A percentile compares a stretch with the other conserved stretches of the same genome.
Conservation (phyloP, 371 early-diverging fungal species). For the Nematocida ironsii region DNA sequence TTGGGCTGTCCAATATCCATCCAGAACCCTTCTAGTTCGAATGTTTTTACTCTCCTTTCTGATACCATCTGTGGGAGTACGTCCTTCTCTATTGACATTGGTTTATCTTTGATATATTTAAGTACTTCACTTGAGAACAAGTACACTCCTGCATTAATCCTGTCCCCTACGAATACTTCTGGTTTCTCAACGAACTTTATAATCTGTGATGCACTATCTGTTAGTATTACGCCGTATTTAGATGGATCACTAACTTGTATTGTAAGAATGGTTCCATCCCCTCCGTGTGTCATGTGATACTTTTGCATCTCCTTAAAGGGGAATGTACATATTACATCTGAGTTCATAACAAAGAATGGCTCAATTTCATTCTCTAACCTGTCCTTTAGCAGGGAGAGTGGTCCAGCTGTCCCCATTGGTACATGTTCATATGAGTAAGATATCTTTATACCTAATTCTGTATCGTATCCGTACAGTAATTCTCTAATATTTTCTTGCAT, state of each 20-base stretch:
- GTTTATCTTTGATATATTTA: slow-evolving; percentile 77
- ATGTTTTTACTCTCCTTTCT: slow-evolving; percentile 78
- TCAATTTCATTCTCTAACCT: slow-evolving; percentile 77
- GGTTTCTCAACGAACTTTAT: slow-evolving; percentile 97
- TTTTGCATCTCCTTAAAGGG: slow-evolving; percentile 81
- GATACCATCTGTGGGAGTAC: slow-evolving; percentile 87
- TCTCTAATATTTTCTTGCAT: slow-evolving; percentile 78
- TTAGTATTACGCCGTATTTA: slow-evolving; percentile 90
- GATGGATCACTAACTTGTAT: slow-evolving; percentile 93
- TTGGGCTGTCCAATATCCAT: slow-evolving; percentile 98
- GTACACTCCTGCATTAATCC: slow-evolving; percentile 98
- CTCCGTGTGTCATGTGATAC: slow-evolving; percentile 73
- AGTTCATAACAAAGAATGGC: slow-evolving; percentile 95
- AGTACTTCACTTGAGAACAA: slow-evolving; percentile 84
- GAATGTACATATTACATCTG: slow-evolving; percentile 94
- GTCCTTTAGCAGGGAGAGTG: slow-evolving; percentile 83
- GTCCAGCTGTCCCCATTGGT: slow-evolving; percentile 95
- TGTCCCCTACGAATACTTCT: slow-evolving; percentile 81
- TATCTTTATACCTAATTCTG: slow-evolving; percentile 80
- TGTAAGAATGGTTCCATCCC: slow-evolving; percentile 71
- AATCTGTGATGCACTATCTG: slow-evolving; percentile 72
- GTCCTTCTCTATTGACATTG: slow-evolving; percentile 78
- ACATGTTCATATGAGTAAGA: slow-evolving; percentile 90
- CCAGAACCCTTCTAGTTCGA: slow-evolving; percentile 93
- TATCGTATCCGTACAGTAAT: slow-evolving; percentile 76